Evolutionary conservation across 495 filamentous ascomycete species (phyloP), one percentile per base, ranked within the genome.

Genomic region (Corynascus novoguineensis): DNA sequence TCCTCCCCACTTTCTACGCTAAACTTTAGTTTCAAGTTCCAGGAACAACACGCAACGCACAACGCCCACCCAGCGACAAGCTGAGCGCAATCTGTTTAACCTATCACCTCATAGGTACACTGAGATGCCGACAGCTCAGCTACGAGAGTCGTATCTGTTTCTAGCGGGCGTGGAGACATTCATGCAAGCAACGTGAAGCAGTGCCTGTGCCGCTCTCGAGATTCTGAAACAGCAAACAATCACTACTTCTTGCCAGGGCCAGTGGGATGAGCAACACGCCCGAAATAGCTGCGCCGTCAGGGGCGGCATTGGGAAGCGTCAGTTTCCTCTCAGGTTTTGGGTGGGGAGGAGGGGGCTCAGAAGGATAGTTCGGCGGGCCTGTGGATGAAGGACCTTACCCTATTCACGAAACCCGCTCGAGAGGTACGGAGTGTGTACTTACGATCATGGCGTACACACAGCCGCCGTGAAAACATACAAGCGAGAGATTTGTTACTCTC

Each of bases 151-250:
- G n/a, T n/a, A n/a, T n/a, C n/a, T n/a, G n/a, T n/a, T n/a, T n/a
- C n/a, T n/a, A n/a, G n/a, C n/a, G n/a, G n/a, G n/a, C n/a, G n/a
- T n/a, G n/a, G n/a, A n/a, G n/a, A n/a, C n/a, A n/a, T n/a, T n/a
- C n/a, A n/a, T n/a, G 29, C 5, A 5, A 31, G 29, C 29, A 31
- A 31, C 35, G 6, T 40, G 40, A 34, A 24, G 19, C 11, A 55
- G 29, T 31, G 1, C 41, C 52, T 55, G 58, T 32, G 58, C 58
- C 58, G 34, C 58, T 11, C n/a, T 50, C 17, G 22, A 45, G 25
- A 4, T 11, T 29, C 45, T 60, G 58, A 60, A 60, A 60, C 51
- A 50, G 12, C 14, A 46, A 24, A 34, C 46, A 28, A 7, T 17
- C 28, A 7, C 29, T 41, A 15, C 24, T 22, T n/a, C 6, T 22